A percentile compares a stretch with the other conserved stretches of the same genome.
phyloP scores from a whole-genome alignment of 345 rosid species.

The Eucalyptus albens region DNA sequence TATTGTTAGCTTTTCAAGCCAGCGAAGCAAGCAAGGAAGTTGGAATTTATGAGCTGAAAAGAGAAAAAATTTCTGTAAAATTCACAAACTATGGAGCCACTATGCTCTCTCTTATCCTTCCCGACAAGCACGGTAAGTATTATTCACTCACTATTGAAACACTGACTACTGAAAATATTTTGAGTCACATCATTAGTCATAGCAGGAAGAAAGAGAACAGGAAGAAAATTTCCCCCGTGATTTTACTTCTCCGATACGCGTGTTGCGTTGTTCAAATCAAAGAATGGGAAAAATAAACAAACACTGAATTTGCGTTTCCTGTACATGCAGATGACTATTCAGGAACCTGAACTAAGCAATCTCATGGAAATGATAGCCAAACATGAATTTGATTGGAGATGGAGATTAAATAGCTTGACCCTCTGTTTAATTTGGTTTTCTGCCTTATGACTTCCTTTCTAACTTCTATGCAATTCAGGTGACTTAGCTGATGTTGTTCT shows the following conservation, averaged over 20 bases:
- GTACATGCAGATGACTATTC: not conserved
- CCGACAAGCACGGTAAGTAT: constrained; percentile 40
- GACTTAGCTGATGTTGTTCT: constrained; percentile 43
- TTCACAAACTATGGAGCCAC: constrained; percentile 63
- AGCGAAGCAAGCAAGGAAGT: not conserved
- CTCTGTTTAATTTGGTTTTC: not conserved
- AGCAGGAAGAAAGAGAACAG: not conserved
- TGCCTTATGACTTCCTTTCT: not conserved
- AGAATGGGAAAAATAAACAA: not conserved
- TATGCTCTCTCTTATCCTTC: constrained; percentile 39
- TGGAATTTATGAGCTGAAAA: constrained; percentile 22
- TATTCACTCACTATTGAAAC: not conserved
- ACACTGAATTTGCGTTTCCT: not conserved
- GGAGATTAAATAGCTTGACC: not conserved
- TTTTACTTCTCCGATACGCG: not conserved
- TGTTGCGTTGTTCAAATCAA: not conserved
- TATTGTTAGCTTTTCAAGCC: not conserved
- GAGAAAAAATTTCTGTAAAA: constrained; percentile 19
- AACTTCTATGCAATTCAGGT: constrained; percentile 9
- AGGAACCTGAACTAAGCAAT: not conserved
- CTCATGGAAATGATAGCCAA: not conserved
- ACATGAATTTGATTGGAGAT: not conserved
- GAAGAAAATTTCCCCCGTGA: not conserved
- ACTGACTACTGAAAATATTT: not conserved
- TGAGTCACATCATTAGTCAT: not conserved